These are phyloP conservation scores for Thelonectria rubi DNA, from an alignment of 2,329 filamentous ascomycete species.

Conservation along the genomic window DNA sequence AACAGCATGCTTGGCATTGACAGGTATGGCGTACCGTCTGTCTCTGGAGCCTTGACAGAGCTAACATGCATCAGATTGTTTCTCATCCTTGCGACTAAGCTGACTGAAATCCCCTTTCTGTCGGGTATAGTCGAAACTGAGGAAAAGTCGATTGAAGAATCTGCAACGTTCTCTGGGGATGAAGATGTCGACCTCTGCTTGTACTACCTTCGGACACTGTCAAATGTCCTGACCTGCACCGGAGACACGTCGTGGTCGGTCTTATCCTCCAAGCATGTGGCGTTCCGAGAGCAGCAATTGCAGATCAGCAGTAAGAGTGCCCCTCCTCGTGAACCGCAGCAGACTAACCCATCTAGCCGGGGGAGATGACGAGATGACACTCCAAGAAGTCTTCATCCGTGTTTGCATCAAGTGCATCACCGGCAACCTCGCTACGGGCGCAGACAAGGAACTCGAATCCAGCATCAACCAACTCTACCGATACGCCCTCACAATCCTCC, in stretches of 20 bases:
- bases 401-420: constrained; percentile 71
- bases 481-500: constrained; percentile 73
- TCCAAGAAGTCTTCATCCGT: constrained; percentile 75
- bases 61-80: constrained; percentile 60
- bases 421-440: constrained; percentile 32
- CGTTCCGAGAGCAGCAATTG: constrained; percentile 40
- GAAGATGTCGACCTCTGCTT: constrained; percentile 80
- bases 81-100: constrained; percentile 66
- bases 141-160: constrained; percentile 29
- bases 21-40: constrained; percentile 56
- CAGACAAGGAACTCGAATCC: constrained; percentile 40
- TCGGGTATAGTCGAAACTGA: constrained; percentile 28
- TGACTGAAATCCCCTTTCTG: constrained; percentile 65
- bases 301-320: constrained; percentile 59
- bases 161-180: constrained; percentile 54
- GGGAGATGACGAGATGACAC: constrained; percentile 61
- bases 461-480: constrained; percentile 75
- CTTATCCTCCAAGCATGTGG: constrained; percentile 67
- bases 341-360: constrained; percentile 52
- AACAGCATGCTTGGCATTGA: constrained; percentile 71
- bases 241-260: constrained; percentile 73
- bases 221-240: constrained; percentile 76
- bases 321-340: background rate
- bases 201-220: constrained; percentile 80
- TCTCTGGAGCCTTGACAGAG: background rate